Conservation (phyloP, 257 asterid species). For the Anisodus acutangulus region DNA sequence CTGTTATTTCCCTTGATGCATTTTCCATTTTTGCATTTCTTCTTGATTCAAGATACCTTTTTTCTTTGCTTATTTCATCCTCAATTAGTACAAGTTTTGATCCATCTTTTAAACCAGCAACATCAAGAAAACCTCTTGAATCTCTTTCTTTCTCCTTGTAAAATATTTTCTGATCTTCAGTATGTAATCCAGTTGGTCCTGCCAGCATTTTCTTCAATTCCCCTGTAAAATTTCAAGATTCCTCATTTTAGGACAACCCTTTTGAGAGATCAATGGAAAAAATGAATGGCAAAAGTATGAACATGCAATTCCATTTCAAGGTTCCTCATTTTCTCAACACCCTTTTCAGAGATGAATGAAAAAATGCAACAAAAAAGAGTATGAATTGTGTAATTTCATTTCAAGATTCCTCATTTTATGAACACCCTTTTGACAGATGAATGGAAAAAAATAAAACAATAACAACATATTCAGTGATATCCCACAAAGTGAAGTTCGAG, state of each 20-base stretch:
- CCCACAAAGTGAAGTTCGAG: no score
- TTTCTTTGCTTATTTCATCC: constrained; percentile 70
- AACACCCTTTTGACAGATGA: no score
- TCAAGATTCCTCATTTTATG: no score
- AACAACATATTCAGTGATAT: no score
- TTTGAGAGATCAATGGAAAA: constrained; percentile 9
- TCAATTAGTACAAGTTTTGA: constrained; percentile 66
- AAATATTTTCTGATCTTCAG: constrained; percentile 71
- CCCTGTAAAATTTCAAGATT: constrained; percentile 49
- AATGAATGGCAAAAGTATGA: background rate
- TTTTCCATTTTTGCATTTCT: constrained; percentile 61
- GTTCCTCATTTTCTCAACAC: background rate
- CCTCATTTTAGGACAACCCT: background rate
- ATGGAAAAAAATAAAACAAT: no score
- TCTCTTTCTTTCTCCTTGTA: constrained; percentile 79
- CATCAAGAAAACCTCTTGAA: constrained; percentile 71
- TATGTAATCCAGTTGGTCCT: constrained; percentile 63
- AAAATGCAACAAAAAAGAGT: no score
- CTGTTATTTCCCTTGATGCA: constrained; percentile 67
- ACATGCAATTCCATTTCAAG: background rate
- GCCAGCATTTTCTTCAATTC: constrained; percentile 79
- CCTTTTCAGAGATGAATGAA: no score
- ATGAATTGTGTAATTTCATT: no score
- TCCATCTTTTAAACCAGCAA: constrained; percentile 70
- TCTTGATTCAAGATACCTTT: constrained; percentile 50